Conservation (phyloP, 306 rosid genomes). For the Benincasa hispida region DNA sequence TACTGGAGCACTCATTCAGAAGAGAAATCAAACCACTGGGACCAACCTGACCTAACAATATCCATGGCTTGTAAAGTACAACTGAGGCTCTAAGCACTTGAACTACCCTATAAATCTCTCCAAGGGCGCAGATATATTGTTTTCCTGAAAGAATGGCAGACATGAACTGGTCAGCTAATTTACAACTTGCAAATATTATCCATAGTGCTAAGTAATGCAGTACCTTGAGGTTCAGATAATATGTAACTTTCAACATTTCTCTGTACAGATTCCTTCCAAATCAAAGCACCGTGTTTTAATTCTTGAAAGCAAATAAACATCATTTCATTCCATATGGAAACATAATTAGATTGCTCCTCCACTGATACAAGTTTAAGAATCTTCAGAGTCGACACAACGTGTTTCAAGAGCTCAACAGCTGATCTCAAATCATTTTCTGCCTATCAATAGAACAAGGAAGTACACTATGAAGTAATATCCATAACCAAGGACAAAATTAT, state of each 20-base stretch:
- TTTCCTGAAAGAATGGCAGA: slow-evolving; percentile 29
- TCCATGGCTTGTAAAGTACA: slow-evolving; percentile 66
- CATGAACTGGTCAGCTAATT: background rate
- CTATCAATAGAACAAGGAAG: slow-evolving; percentile 31
- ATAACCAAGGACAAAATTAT: background rate
- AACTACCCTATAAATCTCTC: slow-evolving; percentile 75
- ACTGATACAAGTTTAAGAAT: slow-evolving; percentile 52
- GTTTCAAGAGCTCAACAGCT: slow-evolving; percentile 58
- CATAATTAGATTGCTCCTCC: slow-evolving; percentile 57
- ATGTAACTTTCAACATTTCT: slow-evolving; percentile 38
- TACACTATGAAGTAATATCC: slow-evolving; percentile 18
- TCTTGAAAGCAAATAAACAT: slow-evolving; percentile 53
- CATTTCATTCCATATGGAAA: slow-evolving; percentile 55
- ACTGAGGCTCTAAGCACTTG: slow-evolving; percentile 52
- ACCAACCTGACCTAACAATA: slow-evolving; percentile 32
- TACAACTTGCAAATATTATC: slow-evolving; percentile 1
- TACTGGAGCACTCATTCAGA: slow-evolving; percentile 40
- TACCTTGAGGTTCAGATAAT: slow-evolving; percentile 58
- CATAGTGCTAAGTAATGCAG: slow-evolving; percentile 11
- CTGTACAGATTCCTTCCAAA: slow-evolving; percentile 60
- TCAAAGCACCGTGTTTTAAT: slow-evolving; percentile 59
- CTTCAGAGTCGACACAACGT: slow-evolving; percentile 37
- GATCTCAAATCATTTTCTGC: slow-evolving; percentile 56
- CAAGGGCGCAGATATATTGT: slow-evolving; percentile 52
- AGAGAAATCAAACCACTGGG: slow-evolving; percentile 29